A percentile compares a stretch with the other conserved stretches of the same genome.
These are phyloP conservation scores for Metarhizium album DNA, from an alignment of 2,329 filamentous ascomycete genomes.

Conservation along the genomic window DNA sequence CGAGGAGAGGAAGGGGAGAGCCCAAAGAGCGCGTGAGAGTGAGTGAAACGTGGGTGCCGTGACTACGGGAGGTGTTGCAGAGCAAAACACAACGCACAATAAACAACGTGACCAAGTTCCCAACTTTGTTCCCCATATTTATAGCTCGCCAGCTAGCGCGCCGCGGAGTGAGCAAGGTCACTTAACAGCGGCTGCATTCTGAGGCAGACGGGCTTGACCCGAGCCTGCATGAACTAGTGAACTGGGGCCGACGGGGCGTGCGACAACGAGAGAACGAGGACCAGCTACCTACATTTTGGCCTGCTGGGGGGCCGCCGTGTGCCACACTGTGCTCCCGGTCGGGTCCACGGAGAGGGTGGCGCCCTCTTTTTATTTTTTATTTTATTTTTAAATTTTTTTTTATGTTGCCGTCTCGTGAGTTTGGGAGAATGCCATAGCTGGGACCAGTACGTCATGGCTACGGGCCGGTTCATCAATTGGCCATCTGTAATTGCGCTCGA, in stretches of 20 bases:
- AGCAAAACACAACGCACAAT: background rate
- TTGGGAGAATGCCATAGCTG: too few relatives aligned
- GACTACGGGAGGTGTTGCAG: background rate
- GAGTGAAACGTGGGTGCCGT: background rate
- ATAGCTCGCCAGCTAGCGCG: background rate
- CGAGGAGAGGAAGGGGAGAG: background rate
- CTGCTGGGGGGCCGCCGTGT: slow-evolving; percentile 5
- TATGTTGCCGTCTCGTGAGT: too few relatives aligned
- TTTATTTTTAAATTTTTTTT: too few relatives aligned
- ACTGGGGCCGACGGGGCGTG: background rate
- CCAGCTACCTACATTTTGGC: slow-evolving; percentile 2
- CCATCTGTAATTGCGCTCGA: too few relatives aligned
- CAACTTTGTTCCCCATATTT: background rate
- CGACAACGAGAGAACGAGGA: background rate
- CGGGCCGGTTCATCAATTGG: too few relatives aligned
- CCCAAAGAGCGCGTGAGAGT: too few relatives aligned
- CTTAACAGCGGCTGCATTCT: background rate
- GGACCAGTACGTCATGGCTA: too few relatives aligned
- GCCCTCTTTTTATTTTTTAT: too few relatives aligned
- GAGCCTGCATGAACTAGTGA: background rate
- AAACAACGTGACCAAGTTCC: background rate
- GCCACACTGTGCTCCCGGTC: slow-evolving; percentile 6
- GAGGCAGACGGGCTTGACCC: slow-evolving; percentile 2
- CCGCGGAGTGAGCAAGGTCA: background rate
- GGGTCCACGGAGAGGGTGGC: too few relatives aligned